phyloP scores from a whole-genome alignment of 805 yeast species.

The Yamadazyma ubonensis region DNA sequence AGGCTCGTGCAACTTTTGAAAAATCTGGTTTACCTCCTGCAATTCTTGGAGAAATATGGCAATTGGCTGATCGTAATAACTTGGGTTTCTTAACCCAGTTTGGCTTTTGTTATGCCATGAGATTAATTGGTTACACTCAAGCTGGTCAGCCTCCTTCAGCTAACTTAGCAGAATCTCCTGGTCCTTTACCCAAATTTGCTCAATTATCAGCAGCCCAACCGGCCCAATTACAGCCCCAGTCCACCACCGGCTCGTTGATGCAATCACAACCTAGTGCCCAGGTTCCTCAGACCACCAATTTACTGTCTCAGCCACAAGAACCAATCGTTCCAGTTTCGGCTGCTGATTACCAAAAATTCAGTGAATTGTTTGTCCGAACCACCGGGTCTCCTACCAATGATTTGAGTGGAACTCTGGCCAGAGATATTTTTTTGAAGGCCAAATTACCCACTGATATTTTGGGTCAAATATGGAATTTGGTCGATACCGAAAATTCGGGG shows the following conservation, averaged over 20 bases:
- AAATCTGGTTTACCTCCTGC: slow-evolving; percentile 80
- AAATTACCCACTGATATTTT: slow-evolving; percentile 72
- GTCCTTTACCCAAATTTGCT: slow-evolving; percentile 64
- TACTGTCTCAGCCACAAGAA: slow-evolving; percentile 27
- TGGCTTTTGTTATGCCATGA: slow-evolving; percentile 82
- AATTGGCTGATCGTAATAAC: slow-evolving; percentile 84
- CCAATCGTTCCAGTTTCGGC: slow-evolving; percentile 53
- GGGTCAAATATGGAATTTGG: slow-evolving; percentile 87
- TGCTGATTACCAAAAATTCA: slow-evolving; percentile 60
- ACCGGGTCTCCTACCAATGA: slow-evolving; percentile 50
- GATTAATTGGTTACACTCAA: slow-evolving; percentile 88
- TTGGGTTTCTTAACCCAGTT: slow-evolving; percentile 78
- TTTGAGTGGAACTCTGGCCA: slow-evolving; percentile 79
- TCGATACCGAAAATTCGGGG: slow-evolving; percentile 76
- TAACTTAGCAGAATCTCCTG: slow-evolving; percentile 52
- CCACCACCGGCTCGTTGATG: slow-evolving; percentile 40
- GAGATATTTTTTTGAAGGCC: slow-evolving; percentile 85
- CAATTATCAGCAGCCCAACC: slow-evolving; percentile 25
- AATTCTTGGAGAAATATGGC: slow-evolving; percentile 89
- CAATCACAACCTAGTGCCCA: slow-evolving; percentile 41
- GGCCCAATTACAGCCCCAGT: slow-evolving; percentile 30
- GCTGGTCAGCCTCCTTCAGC: slow-evolving; percentile 58
- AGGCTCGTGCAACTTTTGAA: slow-evolving; percentile 78
- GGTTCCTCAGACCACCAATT: slow-evolving; percentile 32
- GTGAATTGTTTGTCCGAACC: slow-evolving; percentile 72